Percentiles rank a stretch among this genome's conserved stretches.
These are phyloP conservation scores for Spiromastix sp. DNA, from an alignment of 2,329 filamentous ascomycete species.

Conservation along the genomic window DNA sequence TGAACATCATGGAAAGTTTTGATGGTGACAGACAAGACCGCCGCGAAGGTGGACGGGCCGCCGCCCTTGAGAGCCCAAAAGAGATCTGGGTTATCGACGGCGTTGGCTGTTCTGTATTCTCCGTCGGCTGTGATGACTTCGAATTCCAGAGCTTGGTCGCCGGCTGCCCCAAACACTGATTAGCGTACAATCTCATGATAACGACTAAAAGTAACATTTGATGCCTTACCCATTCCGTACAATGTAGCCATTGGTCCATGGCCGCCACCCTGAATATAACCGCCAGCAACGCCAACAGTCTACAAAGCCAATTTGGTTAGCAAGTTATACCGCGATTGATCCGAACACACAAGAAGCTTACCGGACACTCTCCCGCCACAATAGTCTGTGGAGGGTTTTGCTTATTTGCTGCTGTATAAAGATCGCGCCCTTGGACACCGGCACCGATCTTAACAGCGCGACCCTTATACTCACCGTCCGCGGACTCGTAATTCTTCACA, in stretches of 20 bases:
- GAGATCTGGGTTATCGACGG: conserved; percentile 35
- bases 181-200: too few relatives aligned
- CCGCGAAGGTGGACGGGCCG: conserved; percentile 13
- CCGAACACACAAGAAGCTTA: neutral
- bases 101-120: conserved; percentile 25
- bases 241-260: neutral
- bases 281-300: conserved; percentile 2
- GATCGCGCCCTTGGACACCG: neutral
- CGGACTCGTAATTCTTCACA: neutral
- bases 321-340: neutral
- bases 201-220: neutral
- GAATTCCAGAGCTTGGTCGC: conserved; percentile 2
- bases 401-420: neutral
- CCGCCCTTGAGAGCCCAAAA: conserved; percentile 39
- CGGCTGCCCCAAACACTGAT: too few relatives aligned
- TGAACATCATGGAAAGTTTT: conserved; percentile 1
- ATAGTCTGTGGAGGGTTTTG: neutral
- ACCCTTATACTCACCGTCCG: neutral
- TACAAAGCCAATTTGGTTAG: neutral
- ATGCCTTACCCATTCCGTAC: conserved; percentile 3
- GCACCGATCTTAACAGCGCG: conserved; percentile 1
- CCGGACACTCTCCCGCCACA: conserved; percentile 1
- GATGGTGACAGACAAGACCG: neutral
- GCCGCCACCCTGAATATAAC: conserved; percentile 3
- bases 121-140: conserved; percentile 30